Conservation (phyloP, 2,329 filamentous ascomycete genomes). For the Byssochlamys sp. region DNA sequence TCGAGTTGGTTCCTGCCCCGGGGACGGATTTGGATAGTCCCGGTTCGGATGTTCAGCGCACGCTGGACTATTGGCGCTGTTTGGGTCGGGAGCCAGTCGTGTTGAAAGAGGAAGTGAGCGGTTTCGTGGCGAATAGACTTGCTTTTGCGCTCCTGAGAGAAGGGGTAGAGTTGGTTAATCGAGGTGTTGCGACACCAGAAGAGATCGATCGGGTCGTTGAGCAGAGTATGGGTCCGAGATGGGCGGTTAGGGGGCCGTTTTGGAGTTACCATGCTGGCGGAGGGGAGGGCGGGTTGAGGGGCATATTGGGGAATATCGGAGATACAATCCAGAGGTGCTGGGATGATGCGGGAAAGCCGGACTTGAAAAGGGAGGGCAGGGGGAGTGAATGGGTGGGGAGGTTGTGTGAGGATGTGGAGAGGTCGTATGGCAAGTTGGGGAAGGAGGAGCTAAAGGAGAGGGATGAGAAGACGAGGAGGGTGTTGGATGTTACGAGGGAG, state of each 20-base stretch:
- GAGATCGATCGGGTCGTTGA: constrained; percentile 47
- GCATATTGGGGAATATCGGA: constrained; percentile 49
- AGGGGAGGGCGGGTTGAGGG: constrained; percentile 43
- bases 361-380: constrained; percentile 29
- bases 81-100: constrained; percentile 40
- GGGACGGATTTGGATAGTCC: constrained; percentile 23
- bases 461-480: constrained; percentile 8
- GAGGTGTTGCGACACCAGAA: constrained; percentile 43
- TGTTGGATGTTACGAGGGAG: constrained; percentile 5
- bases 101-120: constrained; percentile 43
- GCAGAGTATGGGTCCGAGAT: constrained; percentile 44
- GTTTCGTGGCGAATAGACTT: constrained; percentile 51
- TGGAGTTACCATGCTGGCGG: constrained; percentile 52
- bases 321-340: constrained; percentile 47
- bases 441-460: constrained; percentile 6
- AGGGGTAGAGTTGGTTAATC: constrained; percentile 45
- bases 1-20: constrained; percentile 48
- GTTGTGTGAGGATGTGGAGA: constrained; percentile 5
- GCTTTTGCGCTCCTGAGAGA: constrained; percentile 50
- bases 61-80: constrained; percentile 38
- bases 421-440: constrained; percentile 6
- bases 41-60: constrained; percentile 26
- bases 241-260: constrained; percentile 49
- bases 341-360: constrained; percentile 37
- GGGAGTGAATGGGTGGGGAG: constrained; percentile 6